Evolutionary conservation across 2,329 filamentous ascomycete genomes (phyloP).

Genomic region (Aspergillus tamarii): DNA sequence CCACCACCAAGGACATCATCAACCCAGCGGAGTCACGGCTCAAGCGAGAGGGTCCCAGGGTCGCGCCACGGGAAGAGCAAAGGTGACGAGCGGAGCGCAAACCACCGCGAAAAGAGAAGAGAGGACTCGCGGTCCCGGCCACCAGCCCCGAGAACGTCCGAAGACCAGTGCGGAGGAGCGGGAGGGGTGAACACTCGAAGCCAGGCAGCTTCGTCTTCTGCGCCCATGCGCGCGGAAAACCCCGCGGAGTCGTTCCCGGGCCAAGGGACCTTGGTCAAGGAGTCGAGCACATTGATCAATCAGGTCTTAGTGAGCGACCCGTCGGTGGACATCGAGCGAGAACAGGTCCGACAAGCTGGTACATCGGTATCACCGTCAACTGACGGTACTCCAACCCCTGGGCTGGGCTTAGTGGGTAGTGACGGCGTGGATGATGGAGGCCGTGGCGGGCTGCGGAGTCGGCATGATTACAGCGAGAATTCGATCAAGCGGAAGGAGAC

Average conservation of each 20-base stretch:
- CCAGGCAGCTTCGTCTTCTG: conserved; percentile 35
- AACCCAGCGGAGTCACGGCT: conserved; percentile 57
- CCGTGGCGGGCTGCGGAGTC: conserved; percentile 42
- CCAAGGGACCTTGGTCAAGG: conserved; percentile 66
- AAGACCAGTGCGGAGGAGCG: conserved; percentile 47
- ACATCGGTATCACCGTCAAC: conserved; percentile 51
- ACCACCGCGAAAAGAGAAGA: conserved; percentile 45
- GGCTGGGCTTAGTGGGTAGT: conserved; percentile 53
- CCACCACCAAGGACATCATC: conserved; percentile 83
- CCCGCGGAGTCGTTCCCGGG: conserved; percentile 60
- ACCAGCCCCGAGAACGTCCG: conserved; percentile 50
- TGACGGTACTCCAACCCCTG: conserved; percentile 50
- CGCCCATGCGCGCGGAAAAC: conserved; percentile 36
- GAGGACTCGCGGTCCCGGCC: conserved; percentile 49
- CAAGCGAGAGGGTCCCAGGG: conserved; percentile 45
- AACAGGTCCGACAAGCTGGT: conserved; percentile 70
- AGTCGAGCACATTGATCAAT: conserved; percentile 79
- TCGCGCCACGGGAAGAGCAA: conserved; percentile 45
- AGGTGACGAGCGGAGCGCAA: conserved; percentile 43
- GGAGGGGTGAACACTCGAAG: conserved; percentile 46
- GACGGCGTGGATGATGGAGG: conserved; percentile 53
- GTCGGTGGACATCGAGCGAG: conserved; percentile 71
- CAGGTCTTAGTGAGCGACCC: conserved; percentile 77
- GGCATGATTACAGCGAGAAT: conserved; percentile 60
- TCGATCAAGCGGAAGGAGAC: conserved; percentile 74